A percentile compares a stretch with the other conserved stretches of the same genome.
phyloP scores from a whole-genome alignment of 176 grass and related monocot species.

The Musa beccarii region DNA sequence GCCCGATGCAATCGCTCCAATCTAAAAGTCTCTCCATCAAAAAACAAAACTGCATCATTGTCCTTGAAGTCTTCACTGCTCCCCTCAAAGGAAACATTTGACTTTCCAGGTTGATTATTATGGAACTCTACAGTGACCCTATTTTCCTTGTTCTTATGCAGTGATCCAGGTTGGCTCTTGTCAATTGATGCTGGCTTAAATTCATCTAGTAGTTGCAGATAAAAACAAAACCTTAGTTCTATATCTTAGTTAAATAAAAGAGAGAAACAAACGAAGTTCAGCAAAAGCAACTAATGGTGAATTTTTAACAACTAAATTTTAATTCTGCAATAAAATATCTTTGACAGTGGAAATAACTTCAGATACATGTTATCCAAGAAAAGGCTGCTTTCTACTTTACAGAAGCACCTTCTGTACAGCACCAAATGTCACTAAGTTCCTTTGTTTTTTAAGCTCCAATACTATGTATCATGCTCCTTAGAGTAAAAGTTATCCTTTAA shows the following conservation, averaged over 20 bases:
- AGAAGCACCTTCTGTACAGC: too few relatives aligned
- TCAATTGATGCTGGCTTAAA: constrained; percentile 99
- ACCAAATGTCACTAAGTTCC: too few relatives aligned
- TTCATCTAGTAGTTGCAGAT: constrained; percentile 56
- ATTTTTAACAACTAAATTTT: background rate
- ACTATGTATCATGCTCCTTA: too few relatives aligned
- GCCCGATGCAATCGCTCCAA: constrained; percentile 78
- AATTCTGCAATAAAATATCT: background rate
- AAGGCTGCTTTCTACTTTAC: too few relatives aligned
- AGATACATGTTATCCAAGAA: too few relatives aligned
- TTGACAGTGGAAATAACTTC: background rate
- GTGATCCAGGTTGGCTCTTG: constrained; percentile 74
- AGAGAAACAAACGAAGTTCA: background rate
- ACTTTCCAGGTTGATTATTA: constrained; percentile 86
- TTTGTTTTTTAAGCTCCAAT: too few relatives aligned
- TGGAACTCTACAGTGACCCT: constrained; percentile 90
- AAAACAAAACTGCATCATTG: constrained; percentile 87
- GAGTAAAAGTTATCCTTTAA: too few relatives aligned
- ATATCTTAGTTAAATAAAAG: background rate
- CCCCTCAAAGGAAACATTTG: constrained; percentile 83
- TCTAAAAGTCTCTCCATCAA: constrained; percentile 72
- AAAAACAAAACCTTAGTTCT: constrained; percentile 1
- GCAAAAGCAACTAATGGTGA: background rate
- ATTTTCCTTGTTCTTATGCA: constrained; percentile 90
- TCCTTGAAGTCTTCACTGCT: constrained; percentile 95